Evolutionary conservation across 495 filamentous ascomycete genomes (phyloP).

Genomic region (Penicillium riverlandense): DNA sequence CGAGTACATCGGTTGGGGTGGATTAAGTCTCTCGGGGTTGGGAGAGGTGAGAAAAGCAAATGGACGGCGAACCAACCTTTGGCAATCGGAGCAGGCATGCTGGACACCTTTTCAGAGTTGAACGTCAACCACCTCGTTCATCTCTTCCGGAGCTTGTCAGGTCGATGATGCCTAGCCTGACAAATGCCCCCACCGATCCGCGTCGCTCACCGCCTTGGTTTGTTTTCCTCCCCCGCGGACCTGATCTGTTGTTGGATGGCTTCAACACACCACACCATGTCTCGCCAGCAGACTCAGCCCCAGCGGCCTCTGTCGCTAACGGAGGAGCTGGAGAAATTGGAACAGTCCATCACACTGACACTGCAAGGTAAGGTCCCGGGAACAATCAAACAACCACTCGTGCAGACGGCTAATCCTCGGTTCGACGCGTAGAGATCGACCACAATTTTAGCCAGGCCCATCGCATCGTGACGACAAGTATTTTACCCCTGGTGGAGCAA

Average conservation of each 20-base stretch:
- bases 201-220: conserved; percentile 29
- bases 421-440: conserved; percentile 74
- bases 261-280: conserved; percentile 26
- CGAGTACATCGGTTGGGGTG: conserved; percentile 8
- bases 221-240: neutral
- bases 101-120: conserved; percentile 1
- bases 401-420: conserved; percentile 2
- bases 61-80: conserved; percentile 36
- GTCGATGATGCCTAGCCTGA: neutral
- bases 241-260: too few species aligned
- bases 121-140: neutral
- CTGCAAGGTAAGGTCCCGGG: conserved; percentile 62
- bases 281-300: conserved; percentile 43
- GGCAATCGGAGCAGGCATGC: conserved; percentile 46
- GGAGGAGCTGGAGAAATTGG: conserved; percentile 92
- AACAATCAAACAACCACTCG: conserved; percentile 6
- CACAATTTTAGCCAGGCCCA: conserved; percentile 96
- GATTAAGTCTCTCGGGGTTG: too few species aligned
- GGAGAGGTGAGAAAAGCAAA: neutral
- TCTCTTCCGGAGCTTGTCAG: neutral
- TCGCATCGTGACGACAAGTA: conserved; percentile 89
- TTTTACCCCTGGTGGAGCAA: conserved; percentile 90
- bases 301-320: conserved; percentile 71
- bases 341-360: conserved; percentile 94
- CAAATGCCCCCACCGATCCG: conserved; percentile 22